Base-by-base conservation (phyloP, 2,329 filamentous ascomycete species). In the Penicillium psychrosexuale region DNA sequence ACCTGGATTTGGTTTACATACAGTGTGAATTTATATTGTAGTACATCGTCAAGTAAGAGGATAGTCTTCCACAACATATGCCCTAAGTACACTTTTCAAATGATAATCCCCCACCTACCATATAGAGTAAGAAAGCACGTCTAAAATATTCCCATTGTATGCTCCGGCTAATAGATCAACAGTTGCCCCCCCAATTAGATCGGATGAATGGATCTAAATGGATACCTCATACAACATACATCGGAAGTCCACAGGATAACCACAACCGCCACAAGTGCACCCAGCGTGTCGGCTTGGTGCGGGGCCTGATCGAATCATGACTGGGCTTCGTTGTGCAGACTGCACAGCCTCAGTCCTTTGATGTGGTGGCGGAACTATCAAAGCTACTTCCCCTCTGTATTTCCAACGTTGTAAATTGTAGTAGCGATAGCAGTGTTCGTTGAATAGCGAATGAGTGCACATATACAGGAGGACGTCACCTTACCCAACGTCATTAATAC, bases 331-430 rank as follows among this genome's bases (percentile, higher is more conserved):
- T 30, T 44, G 46, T 59, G 56, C 45, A 53, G 59, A 45, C 19
- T 64, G 67, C 67, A 69, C 67, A 69, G 67, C 67, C 67, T 69
- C 67, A 67, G 46, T 61, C 53, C 15, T 33, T 19, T 33, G 37
- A 50, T 42, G 37, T 53, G 44, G 57, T 58, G 59, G 60, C 61
- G 53, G 56, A 58, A 48, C 15, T 28, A 48, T 39, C 48, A 51
- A 37, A 51, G 39, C 39, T 45, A 45, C 43, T 38, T 37, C 31
- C 31, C 31, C 22, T 36, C 30, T 52, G 46, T 37, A 38, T 45
- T 47, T 47, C 53, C 38, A 55, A 51, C 52, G 57, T 40, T 27
- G 22, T 8, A 24, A 38, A 33, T 15, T 15, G 5, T 33, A 7
- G 13, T 33, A 15, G 31, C 8, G 22, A n/a, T 13, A 12, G 9